Evolutionary conservation across 2,329 filamentous ascomycete species (phyloP), one percentile per base, ranked within the genome.

Genomic region (Stagonosporopsis tanaceti): DNA sequence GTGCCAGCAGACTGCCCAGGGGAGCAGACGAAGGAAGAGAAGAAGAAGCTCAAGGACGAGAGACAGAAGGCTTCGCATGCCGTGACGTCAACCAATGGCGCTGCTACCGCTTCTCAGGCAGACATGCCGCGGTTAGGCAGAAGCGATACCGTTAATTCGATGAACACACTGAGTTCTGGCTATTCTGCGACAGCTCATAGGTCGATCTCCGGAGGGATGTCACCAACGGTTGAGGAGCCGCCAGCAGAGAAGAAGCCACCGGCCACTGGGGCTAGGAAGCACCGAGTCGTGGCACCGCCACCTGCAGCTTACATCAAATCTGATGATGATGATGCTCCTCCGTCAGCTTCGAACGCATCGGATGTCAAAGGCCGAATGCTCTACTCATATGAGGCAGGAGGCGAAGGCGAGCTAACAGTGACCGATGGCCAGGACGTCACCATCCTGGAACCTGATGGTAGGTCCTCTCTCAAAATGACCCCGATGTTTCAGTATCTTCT

Each of bases 1-100:
- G 95, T 98, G 0, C 93, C 95, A 0, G 91, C 95, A 7, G 92
- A 97, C 73, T 99, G 95, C 72, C 95, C 95, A 0, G 95, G 95
- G 47, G 95, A 98, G 72, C 87, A 95, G 73, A 89, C 84, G 62
- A 99, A 98, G 77, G 95, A 98, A 61, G 93, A 97, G 69, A 93
- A 89, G 80, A 99, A 97, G 82, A 96, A 93, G 70, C 83, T 96
- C 39, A 98, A 98, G 78, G 84, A 85, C 39, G 89, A 93, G 73
- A 86, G 93, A 59, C 94, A 98, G 78, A 89, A 91, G 57, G 84
- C 88, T 4, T 90, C 93, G 12, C 91, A 89, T 69, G 79, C 86
- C 8, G 68, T 70, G 34, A 61, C 67, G 2, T 81, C 85, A 0
- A 76, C 77, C 20, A 73, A 78, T n/a, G 79, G 78, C n/a, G 63